Percentiles rank a stretch among this genome's conserved stretches.
phyloP scores from a whole-genome alignment of 2,329 filamentous ascomycete species.

The Fusarium multiceps region DNA sequence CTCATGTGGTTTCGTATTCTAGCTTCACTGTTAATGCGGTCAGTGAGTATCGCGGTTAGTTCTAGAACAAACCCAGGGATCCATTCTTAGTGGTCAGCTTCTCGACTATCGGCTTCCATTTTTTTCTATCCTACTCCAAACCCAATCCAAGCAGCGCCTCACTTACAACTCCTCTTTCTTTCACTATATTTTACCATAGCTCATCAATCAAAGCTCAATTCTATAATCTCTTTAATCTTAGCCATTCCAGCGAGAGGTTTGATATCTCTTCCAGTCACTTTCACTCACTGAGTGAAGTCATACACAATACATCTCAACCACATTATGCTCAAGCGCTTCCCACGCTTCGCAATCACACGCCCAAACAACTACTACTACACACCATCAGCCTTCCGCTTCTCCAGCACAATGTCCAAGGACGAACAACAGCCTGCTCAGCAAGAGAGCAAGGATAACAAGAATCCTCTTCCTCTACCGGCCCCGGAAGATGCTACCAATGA shows the following conservation, averaged over 20 bases:
- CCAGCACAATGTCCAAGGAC: constrained; percentile 14
- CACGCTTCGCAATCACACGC: constrained; percentile 21
- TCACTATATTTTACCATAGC: not conserved
- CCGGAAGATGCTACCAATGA: constrained; percentile 36
- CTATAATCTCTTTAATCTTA: not conserved
- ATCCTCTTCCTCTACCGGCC: constrained; percentile 39
- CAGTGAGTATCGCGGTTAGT: constrained; percentile 5
- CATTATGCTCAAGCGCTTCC: constrained; percentile 31
- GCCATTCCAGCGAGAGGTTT: not conserved
- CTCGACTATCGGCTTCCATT: constrained; percentile 23
- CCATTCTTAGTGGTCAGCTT: constrained; percentile 26
- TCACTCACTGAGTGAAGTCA: constrained; percentile 14
- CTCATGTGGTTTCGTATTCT: not conserved
- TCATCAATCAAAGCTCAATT: not conserved
- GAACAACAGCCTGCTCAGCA: constrained; percentile 7
- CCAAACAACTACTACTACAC: constrained; percentile 9
- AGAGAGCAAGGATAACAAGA: constrained; percentile 16
- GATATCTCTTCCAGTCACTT: not conserved
- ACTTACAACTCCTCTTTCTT: not conserved
- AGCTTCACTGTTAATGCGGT: not conserved
- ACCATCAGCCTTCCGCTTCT: constrained; percentile 14
- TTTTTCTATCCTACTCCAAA: constrained; percentile 19
- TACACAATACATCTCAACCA: not conserved
- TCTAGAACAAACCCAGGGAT: constrained; percentile 19
- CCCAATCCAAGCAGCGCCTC: not conserved